Conservation (phyloP, 2,329 filamentous ascomycete genomes). For the Fusarium bulbicola region DNA sequence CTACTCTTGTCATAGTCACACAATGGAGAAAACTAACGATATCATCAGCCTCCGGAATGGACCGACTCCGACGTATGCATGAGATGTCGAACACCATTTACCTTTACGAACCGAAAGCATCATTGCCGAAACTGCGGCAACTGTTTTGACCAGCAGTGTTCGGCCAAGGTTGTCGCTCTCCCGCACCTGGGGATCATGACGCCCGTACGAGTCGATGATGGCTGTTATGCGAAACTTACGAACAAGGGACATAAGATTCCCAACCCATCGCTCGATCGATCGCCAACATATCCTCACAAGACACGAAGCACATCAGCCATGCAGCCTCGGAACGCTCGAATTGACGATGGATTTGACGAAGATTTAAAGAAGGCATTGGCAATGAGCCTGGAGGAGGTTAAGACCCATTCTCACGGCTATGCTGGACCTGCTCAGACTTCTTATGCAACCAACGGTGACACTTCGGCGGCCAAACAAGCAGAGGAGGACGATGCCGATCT, state of each 20-base stretch:
- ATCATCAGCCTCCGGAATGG: conserved; percentile 87
- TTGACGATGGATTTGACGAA: conserved; percentile 93
- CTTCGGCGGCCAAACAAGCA: conserved; percentile 55
- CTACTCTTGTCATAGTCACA: neutral
- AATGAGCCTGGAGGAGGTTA: conserved; percentile 96
- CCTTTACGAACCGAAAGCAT: conserved; percentile 97
- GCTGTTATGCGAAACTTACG: conserved; percentile 89
- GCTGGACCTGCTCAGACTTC: conserved; percentile 64
- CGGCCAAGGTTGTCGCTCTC: conserved; percentile 84
- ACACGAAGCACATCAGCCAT: conserved; percentile 74
- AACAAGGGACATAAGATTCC: conserved; percentile 65
- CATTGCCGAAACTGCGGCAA: conserved; percentile 98
- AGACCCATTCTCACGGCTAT: conserved; percentile 78
- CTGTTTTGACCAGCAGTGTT: conserved; percentile 96
- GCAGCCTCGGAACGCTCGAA: conserved; percentile 88
- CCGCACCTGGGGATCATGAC: conserved; percentile 93
- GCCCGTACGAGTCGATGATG: conserved; percentile 93
- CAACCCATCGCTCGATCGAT: conserved; percentile 58
- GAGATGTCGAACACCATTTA: conserved; percentile 94
- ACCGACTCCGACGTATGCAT: conserved; percentile 98
- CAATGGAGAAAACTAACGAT: conserved; percentile 6
- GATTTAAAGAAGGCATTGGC: conserved; percentile 92
- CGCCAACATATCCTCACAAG: conserved; percentile 65
- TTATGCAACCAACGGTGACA: conserved; percentile 49
- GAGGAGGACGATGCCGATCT: conserved; percentile 94